Base-by-base conservation (phyloP, 495 filamentous ascomycete genomes). In the Patellaria atrata region DNA sequence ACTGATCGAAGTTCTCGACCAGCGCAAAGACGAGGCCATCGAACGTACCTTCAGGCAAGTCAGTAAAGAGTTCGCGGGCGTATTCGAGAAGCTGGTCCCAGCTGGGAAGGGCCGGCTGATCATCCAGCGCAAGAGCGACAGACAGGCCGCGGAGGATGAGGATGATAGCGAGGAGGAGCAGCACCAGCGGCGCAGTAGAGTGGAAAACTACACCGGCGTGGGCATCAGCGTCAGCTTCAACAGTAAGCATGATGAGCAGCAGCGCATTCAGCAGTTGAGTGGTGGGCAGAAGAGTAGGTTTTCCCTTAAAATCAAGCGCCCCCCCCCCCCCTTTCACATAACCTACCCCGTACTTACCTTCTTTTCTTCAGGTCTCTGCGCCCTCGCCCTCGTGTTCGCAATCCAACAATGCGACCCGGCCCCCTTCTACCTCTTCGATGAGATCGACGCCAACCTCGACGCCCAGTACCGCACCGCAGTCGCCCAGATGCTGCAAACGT, bases 141-240 rank as follows among this genome's bases (percentile, higher is more conserved):
- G 70, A 38, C 61, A 70, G 27, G 58, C 62, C 13, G 67, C 23
- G 12, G 37, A 37, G 8, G 40, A 45, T 17, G 38, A 66, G 19
- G 63, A 67, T 1, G 71, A 67, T 0, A 78, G 76, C 13, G 80
- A 82, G 1, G 66, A 77, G 35, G 11, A 10, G 29, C 8, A 29
- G 20, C 14, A 22, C 4, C 25, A 38, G 41, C 9, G 39, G 33
- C 11, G 43, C 30, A 4, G 73, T 31, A 74, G 71, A 31, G 87
- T 96, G 2, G 91, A 96, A 57, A 93, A 89, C 60, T 99, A 96
- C 54, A 84, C 81, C 1, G 89, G 89, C 22, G 89, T 99, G 3
- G 89, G 86, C n/a, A 96, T 99, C 57, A 84, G 79, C 45, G 89
- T 99, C 16, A 87, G 81, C 44, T 99, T 99, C 67, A 99, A 96